Evolutionary conservation across 257 asterid species (phyloP), one percentile per base, ranked within the genome.

Genomic region (Ocimum tenuiflorum): DNA sequence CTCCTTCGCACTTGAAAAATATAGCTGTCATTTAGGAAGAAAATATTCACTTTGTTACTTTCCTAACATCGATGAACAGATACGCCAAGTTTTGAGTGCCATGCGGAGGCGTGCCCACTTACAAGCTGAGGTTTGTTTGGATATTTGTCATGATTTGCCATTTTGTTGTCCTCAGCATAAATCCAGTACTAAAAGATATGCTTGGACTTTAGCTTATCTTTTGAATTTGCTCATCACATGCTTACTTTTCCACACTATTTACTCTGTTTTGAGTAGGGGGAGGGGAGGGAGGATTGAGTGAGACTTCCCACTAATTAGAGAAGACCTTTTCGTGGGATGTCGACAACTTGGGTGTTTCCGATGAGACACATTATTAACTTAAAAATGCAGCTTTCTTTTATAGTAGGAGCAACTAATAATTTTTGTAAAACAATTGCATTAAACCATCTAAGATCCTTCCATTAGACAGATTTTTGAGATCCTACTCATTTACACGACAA

Each of bases 41-140:
- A 60, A 29, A 50, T 56, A 11, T 10, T 47, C 70, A 68, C 46
- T 42, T 41, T 57, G 43, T 58, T 59, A 27, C 67, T 63, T 45
- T 61, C 35, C 20, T 54, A 51, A 14, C 63, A 63, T 65, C 55
- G 57, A 53, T 74, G 53, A 51, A 77, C 90, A 91, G 98, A 79
- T 86, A 70, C 96, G 94, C 50, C 95, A 86, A 36, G 82, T 85
- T 64, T 75, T 86, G 83, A 83, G 68, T 79, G 91, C 98, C 56
- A 82, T 86, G 88, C 80, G 87, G 69, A 79, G 91, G 83, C 84
- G 80, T 10, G 87, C 70, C 73, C 82, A 73, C 79, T 63, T 82
- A 63, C 87, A 68, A 66, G 75, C 87, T 2, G 94, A 91, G 96
- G 98, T 91, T 80, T 76, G 88, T 63, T 60, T 77, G 15, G 39